phyloP scores from a whole-genome alignment of 257 asterid species.

The Salvia splendens region DNA sequence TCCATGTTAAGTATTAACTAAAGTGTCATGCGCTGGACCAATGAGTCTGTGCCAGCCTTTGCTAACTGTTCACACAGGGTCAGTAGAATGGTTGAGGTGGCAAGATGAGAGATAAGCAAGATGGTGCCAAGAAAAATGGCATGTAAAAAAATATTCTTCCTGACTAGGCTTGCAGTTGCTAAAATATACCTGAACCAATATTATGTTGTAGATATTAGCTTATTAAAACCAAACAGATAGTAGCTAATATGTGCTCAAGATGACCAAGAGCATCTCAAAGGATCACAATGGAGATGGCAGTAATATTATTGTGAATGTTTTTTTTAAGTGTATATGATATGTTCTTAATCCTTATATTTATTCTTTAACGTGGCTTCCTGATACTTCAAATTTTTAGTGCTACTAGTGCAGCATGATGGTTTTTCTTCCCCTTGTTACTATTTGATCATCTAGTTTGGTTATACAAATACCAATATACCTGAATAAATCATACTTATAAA shows the following conservation, averaged over 20 bases:
- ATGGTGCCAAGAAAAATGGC: not conserved
- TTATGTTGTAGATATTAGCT: not conserved
- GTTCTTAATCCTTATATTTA: not conserved
- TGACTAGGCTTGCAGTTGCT: slow-evolving; percentile 4
- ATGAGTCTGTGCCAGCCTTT: slow-evolving; percentile 26
- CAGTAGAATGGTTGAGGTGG: slow-evolving; percentile 19
- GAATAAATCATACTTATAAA: not conserved
- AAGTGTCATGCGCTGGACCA: slow-evolving; percentile 20
- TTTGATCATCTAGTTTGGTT: not conserved
- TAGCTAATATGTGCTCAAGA: slow-evolving; percentile 21
- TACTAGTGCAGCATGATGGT: slow-evolving; percentile 4
- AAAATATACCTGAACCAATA: not conserved
- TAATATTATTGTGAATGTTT: not conserved
- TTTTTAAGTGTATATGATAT: not conserved
- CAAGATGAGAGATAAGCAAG: slow-evolving; percentile 16
- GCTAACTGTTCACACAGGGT: slow-evolving; percentile 9
- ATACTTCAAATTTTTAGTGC: slow-evolving; percentile 18
- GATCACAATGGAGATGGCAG: not conserved
- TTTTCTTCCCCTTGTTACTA: not conserved
- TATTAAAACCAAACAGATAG: slow-evolving; percentile 17
- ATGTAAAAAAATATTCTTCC: slow-evolving; percentile 2
- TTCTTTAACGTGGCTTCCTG: slow-evolving; percentile 17
- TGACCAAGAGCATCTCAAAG: too few relatives aligned
- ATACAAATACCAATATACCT: not conserved
- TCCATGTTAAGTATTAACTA: slow-evolving; percentile 27